phyloP scores from a whole-genome alignment of 495 filamentous ascomycete species.

The Podospora tetraspora region DNA sequence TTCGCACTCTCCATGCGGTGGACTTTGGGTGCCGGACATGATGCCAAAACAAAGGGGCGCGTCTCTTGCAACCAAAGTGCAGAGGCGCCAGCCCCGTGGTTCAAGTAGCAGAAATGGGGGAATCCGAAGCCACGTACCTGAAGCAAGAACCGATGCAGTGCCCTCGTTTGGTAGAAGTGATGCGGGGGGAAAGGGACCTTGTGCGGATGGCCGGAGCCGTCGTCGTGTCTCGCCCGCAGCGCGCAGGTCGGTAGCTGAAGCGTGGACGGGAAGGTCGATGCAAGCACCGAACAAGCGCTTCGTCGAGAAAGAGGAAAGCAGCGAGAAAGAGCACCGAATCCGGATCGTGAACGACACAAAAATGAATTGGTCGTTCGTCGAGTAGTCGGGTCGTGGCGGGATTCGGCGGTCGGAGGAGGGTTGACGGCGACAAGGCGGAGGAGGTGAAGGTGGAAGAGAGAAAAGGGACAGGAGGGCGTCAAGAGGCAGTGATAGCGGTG shows the following conservation, averaged over 20 bases:
- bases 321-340: conserved; percentile 27
- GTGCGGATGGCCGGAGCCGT: conserved; percentile 16
- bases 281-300: conserved; percentile 10
- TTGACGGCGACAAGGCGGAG: conserved; percentile 17
- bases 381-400: conserved; percentile 27
- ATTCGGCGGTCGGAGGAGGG: conserved; percentile 23
- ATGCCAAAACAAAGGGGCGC: conserved; percentile 2
- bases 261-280: conserved; percentile 18
- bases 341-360: conserved; percentile 35
- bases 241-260: conserved; percentile 18
- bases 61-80: neutral
- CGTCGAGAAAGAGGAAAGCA: conserved; percentile 2
- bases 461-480: conserved; percentile 20
- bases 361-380: conserved; percentile 39
- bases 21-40: neutral
- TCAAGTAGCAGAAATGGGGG: neutral
- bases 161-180: conserved; percentile 13
- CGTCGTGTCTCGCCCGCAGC: conserved; percentile 12
- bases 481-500: conserved; percentile 15
- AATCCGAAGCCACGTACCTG: conserved; percentile 22
- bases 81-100: neutral
- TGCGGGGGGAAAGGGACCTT: neutral
- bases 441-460: conserved; percentile 22
- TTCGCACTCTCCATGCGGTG: neutral
- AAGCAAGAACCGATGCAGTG: conserved; percentile 17